Conservation (phyloP, 2,329 filamentous ascomycete genomes). For the Beauveria asiatica region DNA sequence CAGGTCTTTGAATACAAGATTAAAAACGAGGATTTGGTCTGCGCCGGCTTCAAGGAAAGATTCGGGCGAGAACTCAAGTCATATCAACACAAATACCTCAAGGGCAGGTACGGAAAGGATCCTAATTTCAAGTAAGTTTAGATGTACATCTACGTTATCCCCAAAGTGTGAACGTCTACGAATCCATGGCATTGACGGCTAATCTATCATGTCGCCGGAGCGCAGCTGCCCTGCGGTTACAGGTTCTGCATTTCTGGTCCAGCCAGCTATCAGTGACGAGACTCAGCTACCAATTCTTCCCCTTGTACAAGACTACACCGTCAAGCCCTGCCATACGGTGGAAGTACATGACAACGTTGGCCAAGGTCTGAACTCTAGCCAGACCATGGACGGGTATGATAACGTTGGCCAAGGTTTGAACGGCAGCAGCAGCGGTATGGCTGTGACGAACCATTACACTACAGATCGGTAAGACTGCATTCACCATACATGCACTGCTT, state of each 20-base stretch:
- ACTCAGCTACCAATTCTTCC: too few relatives aligned
- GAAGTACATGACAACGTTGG: background rate
- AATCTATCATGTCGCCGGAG: background rate
- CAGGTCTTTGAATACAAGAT: slow-evolving; percentile 18
- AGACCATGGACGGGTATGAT: background rate
- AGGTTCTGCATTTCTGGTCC: too few relatives aligned
- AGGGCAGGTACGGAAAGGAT: background rate
- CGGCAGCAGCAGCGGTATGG: background rate
- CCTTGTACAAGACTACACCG: background rate
- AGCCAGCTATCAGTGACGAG: too few relatives aligned
- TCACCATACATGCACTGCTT: background rate
- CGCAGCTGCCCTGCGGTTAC: too few relatives aligned
- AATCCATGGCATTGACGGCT: background rate
- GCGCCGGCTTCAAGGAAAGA: background rate
- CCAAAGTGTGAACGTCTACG: background rate
- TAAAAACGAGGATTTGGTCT: slow-evolving; percentile 9
- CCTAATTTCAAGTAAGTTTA: background rate
- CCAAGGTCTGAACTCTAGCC: background rate
- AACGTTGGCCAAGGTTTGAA: background rate
- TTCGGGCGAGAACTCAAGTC: background rate
- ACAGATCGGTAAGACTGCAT: background rate
- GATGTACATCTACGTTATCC: background rate
- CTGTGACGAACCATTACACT: background rate
- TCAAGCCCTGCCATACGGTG: background rate
- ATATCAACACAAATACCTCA: background rate